phyloP scores from a whole-genome alignment of 2,329 filamentous ascomycete genomes.

The Neospermospora avenae region DNA sequence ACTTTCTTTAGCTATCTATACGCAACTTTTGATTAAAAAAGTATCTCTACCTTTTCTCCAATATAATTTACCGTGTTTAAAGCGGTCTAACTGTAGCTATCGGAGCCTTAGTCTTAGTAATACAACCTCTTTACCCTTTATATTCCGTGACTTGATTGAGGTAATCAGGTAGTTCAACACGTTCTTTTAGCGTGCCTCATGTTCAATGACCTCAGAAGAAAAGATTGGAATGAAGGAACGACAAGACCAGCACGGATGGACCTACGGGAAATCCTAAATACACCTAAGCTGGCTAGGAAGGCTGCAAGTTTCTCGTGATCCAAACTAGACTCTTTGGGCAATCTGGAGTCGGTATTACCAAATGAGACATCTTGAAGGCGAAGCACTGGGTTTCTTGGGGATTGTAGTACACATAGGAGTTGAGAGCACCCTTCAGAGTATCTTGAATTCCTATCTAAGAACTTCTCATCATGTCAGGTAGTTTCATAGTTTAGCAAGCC shows the following conservation, averaged over 20 bases:
- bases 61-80: too few relatives aligned
- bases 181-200: conserved; percentile 1
- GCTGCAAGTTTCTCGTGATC: conserved; percentile 4
- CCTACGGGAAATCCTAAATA: conserved; percentile 3
- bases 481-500: background rate
- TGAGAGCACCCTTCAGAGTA: background rate
- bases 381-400: conserved; percentile 2
- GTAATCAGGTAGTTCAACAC: conserved; percentile 4
- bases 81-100: too few relatives aligned
- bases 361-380: conserved; percentile 4
- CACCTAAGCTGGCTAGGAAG: conserved; percentile 6
- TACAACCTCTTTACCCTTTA: too few relatives aligned
- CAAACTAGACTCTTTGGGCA: conserved; percentile 4
- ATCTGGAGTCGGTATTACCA: conserved; percentile 4
- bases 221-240: conserved; percentile 6
- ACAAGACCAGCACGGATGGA: conserved; percentile 3
- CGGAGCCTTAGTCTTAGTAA: too few relatives aligned
- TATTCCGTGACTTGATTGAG: background rate
- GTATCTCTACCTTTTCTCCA: too few relatives aligned
- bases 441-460: background rate
- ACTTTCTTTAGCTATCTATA: background rate
- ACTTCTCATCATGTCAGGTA: background rate
- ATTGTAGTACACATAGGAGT: background rate
- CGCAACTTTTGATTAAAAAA: too few relatives aligned
- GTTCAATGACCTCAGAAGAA: conserved; percentile 6